Evolutionary conservation across 805 yeast species (phyloP).

Genomic region (Barnettozyma vustinii): DNA sequence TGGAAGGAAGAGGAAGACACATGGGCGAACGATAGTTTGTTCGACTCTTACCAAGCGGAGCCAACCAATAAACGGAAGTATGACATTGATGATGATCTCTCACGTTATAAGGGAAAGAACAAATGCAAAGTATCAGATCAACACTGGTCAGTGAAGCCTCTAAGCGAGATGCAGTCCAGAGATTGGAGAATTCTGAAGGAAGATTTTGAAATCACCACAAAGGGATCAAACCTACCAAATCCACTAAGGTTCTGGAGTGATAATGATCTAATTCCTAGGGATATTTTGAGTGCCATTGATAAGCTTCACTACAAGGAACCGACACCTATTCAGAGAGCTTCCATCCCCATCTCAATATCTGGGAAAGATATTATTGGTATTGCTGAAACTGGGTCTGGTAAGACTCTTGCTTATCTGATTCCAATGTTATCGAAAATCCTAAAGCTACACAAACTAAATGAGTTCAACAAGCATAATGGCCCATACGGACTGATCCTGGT

Average conservation of each 20-base stretch:
- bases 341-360: conserved; percentile 65
- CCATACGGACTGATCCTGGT: conserved; percentile 74
- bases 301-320: conserved; percentile 56
- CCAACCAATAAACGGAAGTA: not conserved
- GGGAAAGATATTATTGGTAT: conserved; percentile 73
- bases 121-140: conserved; percentile 25
- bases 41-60: not conserved
- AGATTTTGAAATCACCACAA: conserved; percentile 62
- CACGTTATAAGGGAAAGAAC: not conserved
- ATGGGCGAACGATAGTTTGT: conserved; percentile 33
- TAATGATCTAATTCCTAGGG: conserved; percentile 38
- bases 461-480: conserved; percentile 49
- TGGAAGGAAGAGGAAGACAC: conserved; percentile 75
- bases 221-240: conserved; percentile 35
- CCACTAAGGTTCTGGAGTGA: conserved; percentile 81
- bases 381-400: conserved; percentile 98
- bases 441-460: conserved; percentile 42
- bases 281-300: conserved; percentile 33
- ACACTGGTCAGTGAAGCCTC: conserved; percentile 65
- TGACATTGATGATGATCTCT: not conserved
- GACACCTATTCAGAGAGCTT: conserved; percentile 86
- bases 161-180: conserved; percentile 62
- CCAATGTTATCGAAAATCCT: conserved; percentile 60
- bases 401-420: conserved; percentile 75
- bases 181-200: conserved; percentile 90